Percentiles rank a stretch among this genome's conserved stretches.
These are phyloP conservation scores for Wallacemonas sp. DNA, from an alignment of 208 protist species.

Conservation along the genomic window DNA sequence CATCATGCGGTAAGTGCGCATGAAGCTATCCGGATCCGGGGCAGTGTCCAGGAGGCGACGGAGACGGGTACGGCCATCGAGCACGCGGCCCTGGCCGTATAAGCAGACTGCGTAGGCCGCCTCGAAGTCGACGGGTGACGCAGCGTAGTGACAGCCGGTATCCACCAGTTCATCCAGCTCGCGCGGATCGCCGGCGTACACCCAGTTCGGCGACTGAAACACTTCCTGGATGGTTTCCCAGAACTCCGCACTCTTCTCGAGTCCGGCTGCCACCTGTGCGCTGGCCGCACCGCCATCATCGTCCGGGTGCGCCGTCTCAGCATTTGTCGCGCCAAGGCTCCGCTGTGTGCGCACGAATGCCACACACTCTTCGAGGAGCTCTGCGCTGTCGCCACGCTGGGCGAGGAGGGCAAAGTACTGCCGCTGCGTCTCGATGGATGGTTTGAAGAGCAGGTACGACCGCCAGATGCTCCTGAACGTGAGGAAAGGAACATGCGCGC, in stretches of 20 bases:
- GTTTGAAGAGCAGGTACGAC: constrained; percentile 56
- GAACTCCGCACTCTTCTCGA: constrained; percentile 22
- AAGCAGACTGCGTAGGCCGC: constrained; percentile 64
- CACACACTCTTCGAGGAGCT: constrained; percentile 58
- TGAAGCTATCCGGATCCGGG: constrained; percentile 46
- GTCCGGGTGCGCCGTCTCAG: too few relatives aligned
- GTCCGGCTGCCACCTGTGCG: neutral
- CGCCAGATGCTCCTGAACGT: constrained; percentile 62
- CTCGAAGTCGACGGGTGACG: constrained; percentile 46
- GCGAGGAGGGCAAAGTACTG: constrained; percentile 69
- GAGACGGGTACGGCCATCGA: constrained; percentile 38
- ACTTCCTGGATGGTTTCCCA: constrained; percentile 68
- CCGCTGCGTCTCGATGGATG: constrained; percentile 33
- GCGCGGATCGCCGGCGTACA: constrained; percentile 32
- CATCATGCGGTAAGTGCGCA: constrained; percentile 37
- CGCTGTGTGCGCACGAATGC: constrained; percentile 13
- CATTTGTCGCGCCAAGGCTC: neutral
- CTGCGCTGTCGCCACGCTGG: constrained; percentile 36
- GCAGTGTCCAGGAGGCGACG: constrained; percentile 42
- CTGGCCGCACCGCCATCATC: neutral
- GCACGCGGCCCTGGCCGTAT: constrained; percentile 61
- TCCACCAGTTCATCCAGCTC: constrained; percentile 44
- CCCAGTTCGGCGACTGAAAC: constrained; percentile 42
- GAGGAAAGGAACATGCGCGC: constrained; percentile 34
- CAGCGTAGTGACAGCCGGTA: constrained; percentile 35